These are phyloP conservation scores for Colletotrichum euphorbiae DNA, from an alignment of 2,329 filamentous ascomycete genomes.

Conservation along the genomic window DNA sequence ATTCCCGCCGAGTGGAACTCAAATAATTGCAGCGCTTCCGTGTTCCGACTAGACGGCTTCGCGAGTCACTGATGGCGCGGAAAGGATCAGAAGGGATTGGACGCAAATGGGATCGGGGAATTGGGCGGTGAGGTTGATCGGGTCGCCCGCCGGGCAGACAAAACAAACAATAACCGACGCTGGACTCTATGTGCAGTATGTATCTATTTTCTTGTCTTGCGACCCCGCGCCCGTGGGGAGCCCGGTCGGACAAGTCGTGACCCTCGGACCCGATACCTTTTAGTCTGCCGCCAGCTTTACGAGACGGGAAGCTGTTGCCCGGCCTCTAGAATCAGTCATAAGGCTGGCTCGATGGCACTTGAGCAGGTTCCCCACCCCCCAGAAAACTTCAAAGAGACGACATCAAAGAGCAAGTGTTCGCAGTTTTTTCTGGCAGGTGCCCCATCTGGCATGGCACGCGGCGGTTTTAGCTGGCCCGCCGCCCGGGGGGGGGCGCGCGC, in stretches of 20 bases:
- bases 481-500: background rate
- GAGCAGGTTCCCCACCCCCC: background rate
- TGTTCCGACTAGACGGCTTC: background rate
- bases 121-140: background rate
- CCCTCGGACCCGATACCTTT: background rate
- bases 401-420: constrained; percentile 3
- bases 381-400: background rate
- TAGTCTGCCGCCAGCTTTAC: background rate
- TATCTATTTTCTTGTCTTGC: background rate
- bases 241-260: constrained; percentile 26
- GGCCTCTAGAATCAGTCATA: constrained; percentile 5
- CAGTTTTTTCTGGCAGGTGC: constrained; percentile 18
- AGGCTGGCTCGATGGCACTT: constrained; percentile 7
- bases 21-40: too few relatives aligned
- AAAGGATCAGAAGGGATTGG: background rate
- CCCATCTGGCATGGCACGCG: constrained; percentile 13
- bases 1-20: too few relatives aligned
- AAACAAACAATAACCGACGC: background rate
- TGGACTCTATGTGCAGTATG: too few relatives aligned
- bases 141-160: background rate
- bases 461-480: too few relatives aligned
- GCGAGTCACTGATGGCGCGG: background rate
- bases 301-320: background rate
- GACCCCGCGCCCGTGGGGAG: constrained; percentile 8
- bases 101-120: background rate